phyloP scores from a whole-genome alignment of 2,329 filamentous ascomycete genomes.

The Metarhizium brunneum region DNA sequence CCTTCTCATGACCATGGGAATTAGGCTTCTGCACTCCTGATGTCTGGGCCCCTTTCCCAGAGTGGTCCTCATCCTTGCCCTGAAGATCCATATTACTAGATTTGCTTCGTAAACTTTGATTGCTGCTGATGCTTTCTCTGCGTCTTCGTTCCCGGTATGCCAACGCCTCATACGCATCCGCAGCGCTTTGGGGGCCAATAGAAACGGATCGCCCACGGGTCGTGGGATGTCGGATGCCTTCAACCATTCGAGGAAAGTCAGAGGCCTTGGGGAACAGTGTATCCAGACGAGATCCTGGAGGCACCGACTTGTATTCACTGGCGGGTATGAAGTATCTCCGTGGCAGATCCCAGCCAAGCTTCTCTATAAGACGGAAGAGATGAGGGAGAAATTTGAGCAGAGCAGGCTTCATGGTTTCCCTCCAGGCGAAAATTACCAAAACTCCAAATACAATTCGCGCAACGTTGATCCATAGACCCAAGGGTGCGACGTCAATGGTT shows the following conservation, averaged over 20 bases:
- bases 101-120: slow-evolving; percentile 36
- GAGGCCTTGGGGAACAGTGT: slow-evolving; percentile 86
- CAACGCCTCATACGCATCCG: slow-evolving; percentile 90
- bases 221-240: slow-evolving; percentile 67
- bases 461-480: slow-evolving; percentile 57
- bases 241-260: slow-evolving; percentile 74
- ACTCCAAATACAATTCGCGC: slow-evolving; percentile 72
- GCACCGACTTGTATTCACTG: slow-evolving; percentile 82
- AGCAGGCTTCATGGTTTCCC: slow-evolving; percentile 78
- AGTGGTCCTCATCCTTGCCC: slow-evolving; percentile 28
- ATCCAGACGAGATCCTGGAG: slow-evolving; percentile 56
- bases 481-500: slow-evolving; percentile 53
- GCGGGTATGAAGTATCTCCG: slow-evolving; percentile 86
- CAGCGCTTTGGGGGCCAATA: slow-evolving; percentile 88
- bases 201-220: slow-evolving; percentile 70
- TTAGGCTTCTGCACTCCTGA: slow-evolving; percentile 36
- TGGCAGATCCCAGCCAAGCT: slow-evolving; percentile 68
- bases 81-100: slow-evolving; percentile 32
- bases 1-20: slow-evolving; percentile 58
- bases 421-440: slow-evolving; percentile 77
- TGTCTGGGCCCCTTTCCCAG: slow-evolving; percentile 28
- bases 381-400: slow-evolving; percentile 73
- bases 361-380: slow-evolving; percentile 77
- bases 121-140: slow-evolving; percentile 45
- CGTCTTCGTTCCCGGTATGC: slow-evolving; percentile 69